These are phyloP conservation scores for Striga hermonthica DNA, from an alignment of 305 asterid species.

Conservation along the genomic window DNA sequence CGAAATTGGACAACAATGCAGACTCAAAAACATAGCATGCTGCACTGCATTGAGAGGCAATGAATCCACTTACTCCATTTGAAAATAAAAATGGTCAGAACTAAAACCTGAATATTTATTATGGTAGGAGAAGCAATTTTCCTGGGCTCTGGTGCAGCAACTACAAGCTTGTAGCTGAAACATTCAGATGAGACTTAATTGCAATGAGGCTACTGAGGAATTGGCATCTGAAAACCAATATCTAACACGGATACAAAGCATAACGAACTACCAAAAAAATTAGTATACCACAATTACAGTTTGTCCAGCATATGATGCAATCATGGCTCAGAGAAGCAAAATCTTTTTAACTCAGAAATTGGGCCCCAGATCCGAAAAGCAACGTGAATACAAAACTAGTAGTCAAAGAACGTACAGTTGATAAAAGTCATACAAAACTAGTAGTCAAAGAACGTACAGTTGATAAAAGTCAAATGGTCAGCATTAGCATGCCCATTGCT, in stretches of 20 bases:
- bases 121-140: slow-evolving; percentile 73
- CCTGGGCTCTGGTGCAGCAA: slow-evolving; percentile 69
- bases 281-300: slow-evolving; percentile 2
- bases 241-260: background rate
- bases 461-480: background rate
- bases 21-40: background rate
- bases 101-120: slow-evolving; percentile 64
- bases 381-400: background rate
- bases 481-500: background rate
- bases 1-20: background rate
- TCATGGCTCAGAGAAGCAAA: background rate
- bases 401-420: background rate
- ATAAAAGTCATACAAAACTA: background rate
- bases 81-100: slow-evolving; percentile 23
- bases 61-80: slow-evolving; percentile 5
- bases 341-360: background rate
- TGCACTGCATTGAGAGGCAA: background rate
- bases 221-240: slow-evolving; percentile 17
- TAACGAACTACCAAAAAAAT: slow-evolving; percentile 1
- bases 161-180: slow-evolving; percentile 76
- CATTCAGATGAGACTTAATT: slow-evolving; percentile 3
- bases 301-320: slow-evolving; percentile 24
- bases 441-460: background rate
- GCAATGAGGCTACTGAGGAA: background rate
- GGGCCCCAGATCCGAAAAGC: background rate